A percentile compares a stretch with the other conserved stretches of the same genome.
These are phyloP conservation scores for Erodium chrysanthum DNA, from an alignment of 441 rosid genomes.

Conservation along the genomic window DNA sequence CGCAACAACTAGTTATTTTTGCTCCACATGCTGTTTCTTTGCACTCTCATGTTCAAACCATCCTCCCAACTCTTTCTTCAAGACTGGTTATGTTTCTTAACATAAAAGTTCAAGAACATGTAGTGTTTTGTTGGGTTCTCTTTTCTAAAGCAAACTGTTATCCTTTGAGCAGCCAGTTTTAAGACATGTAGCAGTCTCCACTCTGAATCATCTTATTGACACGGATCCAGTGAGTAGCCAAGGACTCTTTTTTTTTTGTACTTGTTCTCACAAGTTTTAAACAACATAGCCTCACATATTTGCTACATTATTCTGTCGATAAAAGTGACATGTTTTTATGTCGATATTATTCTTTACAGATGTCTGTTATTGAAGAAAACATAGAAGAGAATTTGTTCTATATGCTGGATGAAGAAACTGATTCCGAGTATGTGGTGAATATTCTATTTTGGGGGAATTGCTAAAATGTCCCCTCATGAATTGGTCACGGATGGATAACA, in stretches of 20 bases:
- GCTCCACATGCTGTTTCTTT: constrained; percentile 95
- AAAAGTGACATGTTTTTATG: no score
- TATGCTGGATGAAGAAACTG: constrained; percentile 93
- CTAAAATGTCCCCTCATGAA: no score
- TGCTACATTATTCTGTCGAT: constrained; percentile 15
- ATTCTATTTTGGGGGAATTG: no score
- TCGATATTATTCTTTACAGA: constrained; percentile 39
- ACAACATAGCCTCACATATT: constrained; percentile 6
- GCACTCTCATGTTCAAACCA: constrained; percentile 83
- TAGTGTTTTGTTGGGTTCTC: neutral
- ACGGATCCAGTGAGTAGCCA: constrained; percentile 70
- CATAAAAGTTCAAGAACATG: neutral
- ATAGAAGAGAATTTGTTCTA: constrained; percentile 80
- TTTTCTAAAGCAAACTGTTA: constrained; percentile 22
- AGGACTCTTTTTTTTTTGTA: constrained; percentile 14
- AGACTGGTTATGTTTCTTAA: constrained; percentile 60
- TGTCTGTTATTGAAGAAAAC: constrained; percentile 68
- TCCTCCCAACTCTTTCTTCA: constrained; percentile 76
- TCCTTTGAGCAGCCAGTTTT: constrained; percentile 66
- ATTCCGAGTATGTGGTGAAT: constrained; percentile 67
- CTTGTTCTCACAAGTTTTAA: constrained; percentile 2
- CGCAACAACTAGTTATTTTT: constrained; percentile 96
- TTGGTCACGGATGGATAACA: no score
- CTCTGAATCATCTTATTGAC: constrained; percentile 80
- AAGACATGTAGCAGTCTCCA: constrained; percentile 83